phyloP scores from a whole-genome alignment of 305 asterid genomes.

The Fraxinus ornus region DNA sequence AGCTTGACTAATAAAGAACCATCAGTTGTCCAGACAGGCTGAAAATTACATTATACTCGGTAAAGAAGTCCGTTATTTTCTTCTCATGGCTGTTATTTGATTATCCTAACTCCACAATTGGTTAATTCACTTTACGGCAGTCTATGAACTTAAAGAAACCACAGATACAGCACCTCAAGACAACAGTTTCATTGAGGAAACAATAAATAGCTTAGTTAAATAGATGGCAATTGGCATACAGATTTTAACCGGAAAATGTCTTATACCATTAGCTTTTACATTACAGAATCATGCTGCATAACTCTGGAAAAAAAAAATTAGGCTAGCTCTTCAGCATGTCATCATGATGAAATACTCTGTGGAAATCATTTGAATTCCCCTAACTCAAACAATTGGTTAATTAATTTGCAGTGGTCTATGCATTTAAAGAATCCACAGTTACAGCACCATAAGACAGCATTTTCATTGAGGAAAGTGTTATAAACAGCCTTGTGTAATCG shows the following conservation, averaged over 20 bases:
- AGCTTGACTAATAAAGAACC: slow-evolving; percentile 9
- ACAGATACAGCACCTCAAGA: neutral
- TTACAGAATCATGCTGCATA: slow-evolving; percentile 6
- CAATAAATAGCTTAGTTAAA: neutral
- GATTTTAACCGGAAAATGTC: neutral
- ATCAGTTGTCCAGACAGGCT: neutral
- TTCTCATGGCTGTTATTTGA: neutral
- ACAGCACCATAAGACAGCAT: neutral
- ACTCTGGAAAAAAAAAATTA: neutral
- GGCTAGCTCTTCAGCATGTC: slow-evolving; percentile 1
- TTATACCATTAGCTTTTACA: neutral
- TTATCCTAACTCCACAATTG: neutral
- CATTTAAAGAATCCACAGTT: neutral
- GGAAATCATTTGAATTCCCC: neutral
- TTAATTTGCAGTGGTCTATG: neutral
- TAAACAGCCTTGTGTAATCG: neutral
- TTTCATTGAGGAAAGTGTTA: slow-evolving; percentile 2
- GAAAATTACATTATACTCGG: slow-evolving; percentile 7
- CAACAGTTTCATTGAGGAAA: slow-evolving; percentile 6
- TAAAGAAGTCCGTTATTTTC: neutral
- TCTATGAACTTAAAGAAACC: slow-evolving; percentile 2
- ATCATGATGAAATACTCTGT: neutral
- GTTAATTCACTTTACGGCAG: neutral
- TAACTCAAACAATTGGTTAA: neutral
- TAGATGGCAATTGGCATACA: neutral